Conservation (phyloP, 2,329 filamentous ascomycete genomes). For the Botrytis porri region DNA sequence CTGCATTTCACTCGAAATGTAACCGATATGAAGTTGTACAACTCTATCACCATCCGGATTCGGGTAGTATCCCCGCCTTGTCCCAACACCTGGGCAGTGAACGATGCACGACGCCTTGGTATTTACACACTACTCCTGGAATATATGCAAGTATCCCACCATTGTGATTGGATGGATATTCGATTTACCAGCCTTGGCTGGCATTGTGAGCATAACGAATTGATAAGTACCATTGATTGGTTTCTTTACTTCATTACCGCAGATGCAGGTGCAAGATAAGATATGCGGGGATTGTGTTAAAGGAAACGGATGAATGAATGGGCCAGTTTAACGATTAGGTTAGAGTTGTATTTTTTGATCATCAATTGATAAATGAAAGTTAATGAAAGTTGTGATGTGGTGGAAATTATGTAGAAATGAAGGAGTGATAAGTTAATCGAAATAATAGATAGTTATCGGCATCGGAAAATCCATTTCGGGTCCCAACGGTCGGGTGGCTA, state of each 20-base stretch:
- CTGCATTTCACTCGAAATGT: slow-evolving; percentile 1
- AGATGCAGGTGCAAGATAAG: no score
- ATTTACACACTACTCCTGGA: neutral
- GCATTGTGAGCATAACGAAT: neutral
- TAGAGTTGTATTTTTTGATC: neutral
- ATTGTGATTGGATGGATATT: slow-evolving; percentile 1
- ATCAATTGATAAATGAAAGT: neutral
- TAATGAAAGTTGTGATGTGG: neutral
- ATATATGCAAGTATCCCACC: neutral
- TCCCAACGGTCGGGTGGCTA: neutral
- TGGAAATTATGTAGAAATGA: neutral
- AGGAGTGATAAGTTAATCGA: neutral
- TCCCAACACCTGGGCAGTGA: neutral
- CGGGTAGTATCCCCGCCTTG: slow-evolving; percentile 1
- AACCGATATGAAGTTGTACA: neutral
- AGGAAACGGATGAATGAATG: neutral
- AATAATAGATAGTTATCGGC: neutral
- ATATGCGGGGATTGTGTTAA: neutral
- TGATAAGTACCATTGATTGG: neutral
- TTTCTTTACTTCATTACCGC: no score
- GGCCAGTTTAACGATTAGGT: neutral
- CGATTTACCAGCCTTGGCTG: slow-evolving; percentile 7
- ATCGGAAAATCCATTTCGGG: slow-evolving; percentile 2
- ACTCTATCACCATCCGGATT: neutral
- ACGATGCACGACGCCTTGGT: neutral